These are phyloP conservation scores for Paramecium sonneborni DNA, from an alignment of 73 alveolate species.

Conservation along the genomic window DNA sequence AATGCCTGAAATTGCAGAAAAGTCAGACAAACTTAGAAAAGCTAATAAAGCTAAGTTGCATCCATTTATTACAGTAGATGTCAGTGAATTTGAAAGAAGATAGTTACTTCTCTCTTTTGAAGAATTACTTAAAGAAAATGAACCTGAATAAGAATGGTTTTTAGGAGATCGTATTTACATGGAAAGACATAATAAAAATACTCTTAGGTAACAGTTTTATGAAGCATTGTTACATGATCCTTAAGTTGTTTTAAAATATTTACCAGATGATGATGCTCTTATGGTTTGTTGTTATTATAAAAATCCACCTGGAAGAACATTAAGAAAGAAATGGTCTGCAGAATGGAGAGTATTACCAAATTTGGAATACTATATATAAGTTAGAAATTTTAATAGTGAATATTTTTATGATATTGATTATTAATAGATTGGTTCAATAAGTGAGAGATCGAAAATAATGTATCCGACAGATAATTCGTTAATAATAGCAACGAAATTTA, in stretches of 20 bases:
- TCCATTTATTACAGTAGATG: constrained; percentile 82
- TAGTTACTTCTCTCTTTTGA: constrained; percentile 68
- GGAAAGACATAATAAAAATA: constrained; percentile 73
- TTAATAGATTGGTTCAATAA: constrained; percentile 78
- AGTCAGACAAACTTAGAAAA: constrained; percentile 77
- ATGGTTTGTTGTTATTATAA: constrained; percentile 75
- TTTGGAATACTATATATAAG: constrained; percentile 78
- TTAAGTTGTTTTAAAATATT: constrained; percentile 72
- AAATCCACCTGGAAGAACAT: constrained; percentile 69
- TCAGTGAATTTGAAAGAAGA: constrained; percentile 86
- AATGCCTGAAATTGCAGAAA: constrained; percentile 88
- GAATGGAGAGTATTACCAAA: constrained; percentile 89
- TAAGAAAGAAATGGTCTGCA: constrained; percentile 79
- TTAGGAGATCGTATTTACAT: constrained; percentile 78
- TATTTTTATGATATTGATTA: constrained; percentile 85
- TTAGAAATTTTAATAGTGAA: constrained; percentile 43
- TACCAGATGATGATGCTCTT: constrained; percentile 82
- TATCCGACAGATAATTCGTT: constrained; percentile 94
- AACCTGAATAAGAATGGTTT: constrained; percentile 73
- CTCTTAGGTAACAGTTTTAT: constrained; percentile 71
- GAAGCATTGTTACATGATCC: constrained; percentile 81
- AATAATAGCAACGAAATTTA: constrained; percentile 74
- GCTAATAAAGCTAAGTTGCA: constrained; percentile 75
- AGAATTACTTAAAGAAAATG: constrained; percentile 72
- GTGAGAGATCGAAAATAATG: constrained; percentile 83